Base-by-base conservation (phyloP, 2,329 filamentous ascomycete species). In the Cladosporium phlei region DNA sequence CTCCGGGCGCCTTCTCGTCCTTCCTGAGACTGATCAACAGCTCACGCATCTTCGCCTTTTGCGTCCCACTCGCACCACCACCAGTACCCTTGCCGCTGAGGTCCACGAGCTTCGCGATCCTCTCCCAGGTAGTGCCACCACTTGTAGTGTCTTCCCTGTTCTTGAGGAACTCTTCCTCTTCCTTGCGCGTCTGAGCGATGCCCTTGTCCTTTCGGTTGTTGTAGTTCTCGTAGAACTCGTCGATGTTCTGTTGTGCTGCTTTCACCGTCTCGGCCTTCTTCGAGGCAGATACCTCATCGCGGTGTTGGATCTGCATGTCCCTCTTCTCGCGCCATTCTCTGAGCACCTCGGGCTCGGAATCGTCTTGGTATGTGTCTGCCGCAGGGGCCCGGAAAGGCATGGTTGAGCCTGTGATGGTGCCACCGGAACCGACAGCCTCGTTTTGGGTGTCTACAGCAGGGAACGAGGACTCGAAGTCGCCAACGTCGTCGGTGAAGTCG, bases 191-290 rank as follows among this genome's bases (percentile, higher is more conserved):
- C 73, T 95, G 88, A 17, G 85, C 77, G 57, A 96, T 85, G 50
- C 80, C 81, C 78, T 97, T 97, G 67, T 98, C 93, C 68, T 93
- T 91, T 74, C 96, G 95, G 69, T 85, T 83, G 75, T 97, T 97
- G 76, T 98, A 98, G 71, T 95, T 96, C 65, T 96, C 90, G 76
- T 98, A 98, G 72, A 97, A 98, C 67, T 96, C 93, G 66, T 98
- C 93, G 55, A 98, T 95, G 67, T 94, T 93, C 66, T 90, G 80
- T 64, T 89, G 88, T 9, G 93, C 93, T 58, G 93, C 88, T 66
- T 88, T 82, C 64, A 96, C 73, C 2, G 89, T 96, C 66, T 91
- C 83, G 53, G 81, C 79, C 66, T 93, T 93, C 71, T 90, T 88
- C 55, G 81, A 76, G 32, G 82, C 80, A 46, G 91, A 91, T 56